phyloP scores from a whole-genome alignment of 495 filamentous ascomycete species.

The Neurospora discreta region DNA sequence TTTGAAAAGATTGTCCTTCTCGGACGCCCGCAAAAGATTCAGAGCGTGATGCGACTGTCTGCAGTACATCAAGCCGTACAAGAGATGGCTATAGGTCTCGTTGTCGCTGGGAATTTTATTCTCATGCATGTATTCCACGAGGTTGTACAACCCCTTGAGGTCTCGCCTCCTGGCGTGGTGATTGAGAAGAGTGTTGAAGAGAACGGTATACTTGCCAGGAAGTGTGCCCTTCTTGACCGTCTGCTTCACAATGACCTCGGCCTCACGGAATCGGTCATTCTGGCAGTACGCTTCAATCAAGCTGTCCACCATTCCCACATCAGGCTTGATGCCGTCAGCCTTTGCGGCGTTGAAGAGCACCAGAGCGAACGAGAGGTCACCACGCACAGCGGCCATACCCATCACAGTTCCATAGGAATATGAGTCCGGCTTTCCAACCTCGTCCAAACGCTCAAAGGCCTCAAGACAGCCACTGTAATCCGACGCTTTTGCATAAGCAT shows the following conservation, averaged over 20 bases:
- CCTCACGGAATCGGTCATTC: constrained; percentile 45
- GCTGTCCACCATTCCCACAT: constrained; percentile 45
- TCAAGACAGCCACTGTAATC: constrained; percentile 53
- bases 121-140: constrained; percentile 53
- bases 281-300: constrained; percentile 60
- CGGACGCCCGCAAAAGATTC: constrained; percentile 48
- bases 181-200: constrained; percentile 72
- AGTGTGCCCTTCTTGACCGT: constrained; percentile 29
- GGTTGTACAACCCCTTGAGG: constrained; percentile 43
- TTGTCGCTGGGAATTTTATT: constrained; percentile 47
- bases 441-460: constrained; percentile 46
- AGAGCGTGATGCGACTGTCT: constrained; percentile 54
- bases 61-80: constrained; percentile 53
- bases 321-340: constrained; percentile 26
- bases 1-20: constrained; percentile 45
- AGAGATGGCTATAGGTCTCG: constrained; percentile 63
- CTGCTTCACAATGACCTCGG: constrained; percentile 45
- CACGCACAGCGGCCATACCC: constrained; percentile 54
- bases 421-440: constrained; percentile 36
- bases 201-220: constrained; percentile 35
- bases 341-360: constrained; percentile 49
- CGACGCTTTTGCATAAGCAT: constrained; percentile 51
- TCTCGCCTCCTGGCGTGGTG: constrained; percentile 57
- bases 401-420: constrained; percentile 63
- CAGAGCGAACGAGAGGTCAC: constrained; percentile 59